phyloP scores from a whole-genome alignment of 805 yeast genomes.

The Monosporozyma siamensis region DNA sequence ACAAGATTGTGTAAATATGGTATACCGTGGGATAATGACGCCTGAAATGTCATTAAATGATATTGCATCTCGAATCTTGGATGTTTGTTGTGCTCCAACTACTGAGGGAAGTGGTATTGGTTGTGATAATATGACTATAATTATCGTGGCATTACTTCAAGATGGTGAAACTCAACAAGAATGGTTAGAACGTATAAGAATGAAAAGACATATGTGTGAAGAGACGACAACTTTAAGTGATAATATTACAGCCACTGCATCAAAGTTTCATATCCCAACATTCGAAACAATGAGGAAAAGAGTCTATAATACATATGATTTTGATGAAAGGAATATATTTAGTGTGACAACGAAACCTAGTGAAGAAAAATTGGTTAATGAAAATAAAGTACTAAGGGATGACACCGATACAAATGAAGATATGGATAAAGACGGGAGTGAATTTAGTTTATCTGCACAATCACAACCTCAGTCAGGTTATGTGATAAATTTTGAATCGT shows the following conservation, averaged over 20 bases:
- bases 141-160: conserved; percentile 69
- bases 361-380: conserved; percentile 18
- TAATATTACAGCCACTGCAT: not conserved
- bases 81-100: conserved; percentile 90
- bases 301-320: conserved; percentile 40
- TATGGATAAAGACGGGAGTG: conserved; percentile 3
- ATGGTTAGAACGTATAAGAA: conserved; percentile 51
- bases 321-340: conserved; percentile 35
- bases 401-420: conserved; percentile 14
- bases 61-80: conserved; percentile 83
- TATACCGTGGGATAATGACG: conserved; percentile 78
- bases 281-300: conserved; percentile 42
- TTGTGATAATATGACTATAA: conserved; percentile 94
- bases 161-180: conserved; percentile 43
- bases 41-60: conserved; percentile 50
- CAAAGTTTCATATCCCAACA: conserved; percentile 15
- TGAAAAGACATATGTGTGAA: conserved; percentile 30
- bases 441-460: too few relatives aligned
- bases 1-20: conserved; percentile 88
- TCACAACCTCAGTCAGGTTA: not conserved
- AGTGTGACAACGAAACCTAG: conserved; percentile 19
- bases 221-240: too few relatives aligned
- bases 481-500: conserved; percentile 11
- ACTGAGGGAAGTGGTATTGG: conserved; percentile 92
- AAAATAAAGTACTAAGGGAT: conserved; percentile 12